Percentiles rank a stretch among this genome's conserved stretches.
phyloP scores from a whole-genome alignment of 768 basidiomycete genomes.

The Collybiopsis luxurians region DNA sequence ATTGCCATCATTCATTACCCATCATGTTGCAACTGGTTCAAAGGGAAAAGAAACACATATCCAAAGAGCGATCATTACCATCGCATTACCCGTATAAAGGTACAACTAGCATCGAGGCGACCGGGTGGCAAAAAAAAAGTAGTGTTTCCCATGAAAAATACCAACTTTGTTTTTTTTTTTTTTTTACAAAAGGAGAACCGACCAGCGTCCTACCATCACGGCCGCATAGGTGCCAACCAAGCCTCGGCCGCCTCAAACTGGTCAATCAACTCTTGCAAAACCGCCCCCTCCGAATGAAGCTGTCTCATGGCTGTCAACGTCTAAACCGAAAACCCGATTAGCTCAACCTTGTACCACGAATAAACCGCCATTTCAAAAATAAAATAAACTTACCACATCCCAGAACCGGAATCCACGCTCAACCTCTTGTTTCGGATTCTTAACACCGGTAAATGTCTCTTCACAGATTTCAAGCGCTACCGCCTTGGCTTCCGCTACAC shows the following conservation, averaged over 20 bases:
- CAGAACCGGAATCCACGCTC: slow-evolving; percentile 98
- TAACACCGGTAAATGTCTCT: slow-evolving; percentile 92
- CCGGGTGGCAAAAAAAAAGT: neutral
- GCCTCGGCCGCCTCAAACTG: slow-evolving; percentile 95
- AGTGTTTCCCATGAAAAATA: neutral
- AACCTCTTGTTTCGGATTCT: slow-evolving; percentile 82
- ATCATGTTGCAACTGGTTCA: neutral
- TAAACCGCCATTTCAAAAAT: slow-evolving; percentile 50
- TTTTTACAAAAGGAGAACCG: too few relatives aligned
- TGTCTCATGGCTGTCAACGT: slow-evolving; percentile 88
- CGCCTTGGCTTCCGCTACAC: slow-evolving; percentile 78
- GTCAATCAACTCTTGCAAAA: slow-evolving; percentile 84
- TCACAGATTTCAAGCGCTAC: slow-evolving; percentile 91
- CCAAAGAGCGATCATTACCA: neutral
- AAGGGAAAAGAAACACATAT: neutral
- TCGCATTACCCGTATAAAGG: too few relatives aligned
- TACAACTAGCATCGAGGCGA: neutral
- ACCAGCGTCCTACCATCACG: slow-evolving; percentile 42
- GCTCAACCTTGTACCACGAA: slow-evolving; percentile 54
- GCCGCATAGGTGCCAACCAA: slow-evolving; percentile 91
- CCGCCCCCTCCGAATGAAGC: slow-evolving; percentile 78
- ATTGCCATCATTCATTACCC: neutral
- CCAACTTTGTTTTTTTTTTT: neutral
- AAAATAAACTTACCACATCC: slow-evolving; percentile 78
- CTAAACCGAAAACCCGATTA: slow-evolving; percentile 84